Evolutionary conservation across 1,139 yeast genomes (phyloP), one percentile per base, ranked within the genome.

Genomic region (Zygosaccharomyces pseudobailii): DNA sequence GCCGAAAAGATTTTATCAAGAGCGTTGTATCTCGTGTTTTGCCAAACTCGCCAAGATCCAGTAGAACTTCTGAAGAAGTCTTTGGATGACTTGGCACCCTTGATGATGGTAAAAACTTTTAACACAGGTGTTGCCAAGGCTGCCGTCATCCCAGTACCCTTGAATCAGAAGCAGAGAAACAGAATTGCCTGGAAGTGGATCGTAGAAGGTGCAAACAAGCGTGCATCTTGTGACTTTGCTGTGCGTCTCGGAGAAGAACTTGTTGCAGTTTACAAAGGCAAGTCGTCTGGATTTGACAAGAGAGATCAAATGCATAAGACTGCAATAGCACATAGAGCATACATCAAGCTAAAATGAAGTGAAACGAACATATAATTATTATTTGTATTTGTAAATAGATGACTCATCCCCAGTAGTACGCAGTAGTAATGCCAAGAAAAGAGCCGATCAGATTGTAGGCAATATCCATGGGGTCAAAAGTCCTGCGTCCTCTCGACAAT

Each of bases 231-330:
- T 51, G 94, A 87, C 61, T 85, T 85, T 61, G 75, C 95, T 1
- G 97, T 92, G 28, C 79, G 97, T 62, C 75, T 92, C 50, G 92
- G 92, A 30, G 97, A 92, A 69, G 97, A 92, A 68, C 78, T 92
- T 51, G 67, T 88, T 38, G 73, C 85, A 46, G 94, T 94, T 27
- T 75, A 75, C 58, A 82, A 79, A 59, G 96, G 96, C 45, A 81
- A 80, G 64, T 81, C 94, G 40, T 75, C 90, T 37, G 92, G 95
- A 25, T 86, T 80, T 67, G 97, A 87, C 52, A 89, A 86, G 73
- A 83, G 83, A 70, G 79, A 81, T 41, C 83, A 80, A 62, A 81
- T 87, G 76, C 97, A 90, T 70, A 87, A 84, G 71, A 72, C 79
- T 51, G 96, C 97, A 44, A 82, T 88, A 66, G 78, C 84, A 45